These are phyloP conservation scores for Fraxinus americana DNA, from an alignment of 257 asterid species.

Conservation along the genomic window DNA sequence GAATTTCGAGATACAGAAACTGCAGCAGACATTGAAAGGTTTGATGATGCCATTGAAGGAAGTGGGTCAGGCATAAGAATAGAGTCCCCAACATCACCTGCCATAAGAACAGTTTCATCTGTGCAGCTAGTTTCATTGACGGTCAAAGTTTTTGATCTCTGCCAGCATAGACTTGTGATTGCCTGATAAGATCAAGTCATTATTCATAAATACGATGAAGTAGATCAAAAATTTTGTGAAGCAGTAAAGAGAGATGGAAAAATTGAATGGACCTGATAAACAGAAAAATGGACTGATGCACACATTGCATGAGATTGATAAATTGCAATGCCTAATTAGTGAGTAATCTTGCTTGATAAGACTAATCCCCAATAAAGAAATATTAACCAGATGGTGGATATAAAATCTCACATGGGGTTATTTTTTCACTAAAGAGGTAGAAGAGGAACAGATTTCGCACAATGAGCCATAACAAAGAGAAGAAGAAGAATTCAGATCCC, in stretches of 20 bases:
- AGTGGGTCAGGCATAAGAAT: constrained; percentile 97
- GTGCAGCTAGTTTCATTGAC: constrained; percentile 74
- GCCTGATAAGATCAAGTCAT: constrained; percentile 60
- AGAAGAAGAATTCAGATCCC: neutral
- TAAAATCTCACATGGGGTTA: neutral
- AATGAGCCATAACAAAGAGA: neutral
- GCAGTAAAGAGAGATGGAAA: neutral
- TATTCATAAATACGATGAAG: constrained; percentile 23
- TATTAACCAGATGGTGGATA: neutral
- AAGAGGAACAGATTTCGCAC: neutral
- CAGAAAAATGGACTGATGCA: neutral
- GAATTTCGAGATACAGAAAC: constrained; percentile 68
- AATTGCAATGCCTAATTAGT: neutral
- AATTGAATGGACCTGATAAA: neutral
- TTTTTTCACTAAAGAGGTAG: neutral
- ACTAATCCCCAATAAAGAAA: neutral
- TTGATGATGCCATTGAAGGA: constrained; percentile 74
- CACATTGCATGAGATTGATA: neutral
- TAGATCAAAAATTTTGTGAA: constrained; percentile 10
- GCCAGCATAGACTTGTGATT: constrained; percentile 93
- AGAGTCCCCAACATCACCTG: constrained; percentile 87
- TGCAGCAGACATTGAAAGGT: constrained; percentile 50
- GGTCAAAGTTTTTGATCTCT: constrained; percentile 71
- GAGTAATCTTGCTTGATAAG: neutral
- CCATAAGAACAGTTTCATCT: constrained; percentile 73